Percentiles rank a stretch among this genome's conserved stretches.
These are phyloP conservation scores for Cercospora beticola DNA, from an alignment of 2,329 filamentous ascomycete genomes.

Conservation along the genomic window DNA sequence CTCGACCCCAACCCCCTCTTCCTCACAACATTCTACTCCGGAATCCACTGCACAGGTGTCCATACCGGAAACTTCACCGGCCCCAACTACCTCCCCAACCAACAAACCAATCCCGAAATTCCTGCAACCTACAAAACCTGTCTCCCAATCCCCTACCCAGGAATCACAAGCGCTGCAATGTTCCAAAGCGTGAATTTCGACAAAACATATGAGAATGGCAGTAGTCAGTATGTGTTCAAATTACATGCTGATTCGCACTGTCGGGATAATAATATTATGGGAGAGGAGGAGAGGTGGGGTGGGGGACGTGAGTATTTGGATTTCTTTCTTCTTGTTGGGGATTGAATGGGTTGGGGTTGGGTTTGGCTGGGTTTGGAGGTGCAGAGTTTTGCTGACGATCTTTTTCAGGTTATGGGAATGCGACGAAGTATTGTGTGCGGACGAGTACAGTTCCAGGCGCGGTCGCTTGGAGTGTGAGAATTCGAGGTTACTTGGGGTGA, in stretches of 20 bases:
- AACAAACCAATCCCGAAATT: neutral
- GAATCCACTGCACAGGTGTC: neutral
- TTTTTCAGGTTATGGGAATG: neutral
- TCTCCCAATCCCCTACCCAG: neutral
- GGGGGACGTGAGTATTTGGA: neutral
- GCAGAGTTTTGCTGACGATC: neutral
- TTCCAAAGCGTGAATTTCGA: neutral
- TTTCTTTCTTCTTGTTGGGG: neutral
- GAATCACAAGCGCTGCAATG: neutral
- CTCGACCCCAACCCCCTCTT: neutral
- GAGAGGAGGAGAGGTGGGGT: neutral
- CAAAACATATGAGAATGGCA: neutral
- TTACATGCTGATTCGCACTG: neutral
- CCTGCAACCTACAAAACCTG: neutral
- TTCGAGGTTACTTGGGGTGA: neutral
- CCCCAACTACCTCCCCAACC: neutral
- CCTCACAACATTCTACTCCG: neutral
- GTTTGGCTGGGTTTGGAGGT: neutral
- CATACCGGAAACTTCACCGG: neutral
- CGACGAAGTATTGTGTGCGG: neutral
- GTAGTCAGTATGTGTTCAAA: neutral
- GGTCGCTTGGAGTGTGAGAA: constrained; percentile 1
- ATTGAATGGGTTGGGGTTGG: neutral
- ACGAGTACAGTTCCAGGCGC: neutral
- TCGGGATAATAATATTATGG: neutral